Conservation (phyloP, 176 grass and related monocot genomes). For the Aechmea fasciata region DNA sequence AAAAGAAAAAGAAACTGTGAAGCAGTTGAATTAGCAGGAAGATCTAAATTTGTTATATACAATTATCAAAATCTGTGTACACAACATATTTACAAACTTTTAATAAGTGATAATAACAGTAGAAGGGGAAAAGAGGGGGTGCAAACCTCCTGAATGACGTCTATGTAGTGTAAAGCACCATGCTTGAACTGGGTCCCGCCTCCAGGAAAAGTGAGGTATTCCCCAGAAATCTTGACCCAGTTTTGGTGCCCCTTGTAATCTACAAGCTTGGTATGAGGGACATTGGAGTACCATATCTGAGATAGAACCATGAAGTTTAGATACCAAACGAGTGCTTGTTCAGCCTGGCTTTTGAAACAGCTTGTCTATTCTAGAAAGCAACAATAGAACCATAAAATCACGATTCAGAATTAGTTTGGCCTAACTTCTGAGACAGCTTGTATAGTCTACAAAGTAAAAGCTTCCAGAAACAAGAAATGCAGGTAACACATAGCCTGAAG, state of each 20-base stretch:
- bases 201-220: slow-evolving; percentile 60
- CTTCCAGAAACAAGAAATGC: no score
- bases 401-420: neutral
- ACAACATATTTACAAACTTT: neutral
- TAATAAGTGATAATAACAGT: neutral
- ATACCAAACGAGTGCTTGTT: neutral
- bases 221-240: slow-evolving; percentile 72
- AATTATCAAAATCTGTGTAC: neutral
- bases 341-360: neutral
- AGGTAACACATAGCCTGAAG: no score
- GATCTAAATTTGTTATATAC: neutral
- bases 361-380: neutral
- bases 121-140: neutral
- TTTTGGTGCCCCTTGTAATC: slow-evolving; percentile 82
- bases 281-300: slow-evolving; percentile 82
- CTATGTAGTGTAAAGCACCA: slow-evolving; percentile 72
- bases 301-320: neutral
- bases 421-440: neutral
- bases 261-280: slow-evolving; percentile 71
- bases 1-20: neutral
- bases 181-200: slow-evolving; percentile 87
- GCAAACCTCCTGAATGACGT: slow-evolving; percentile 63
- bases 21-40: neutral
- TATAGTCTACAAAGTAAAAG: neutral
- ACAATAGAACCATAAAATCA: neutral